Percentiles rank a stretch among this genome's conserved stretches.
Evolutionary conservation across 2,329 filamentous ascomycete genomes (phyloP).

Genomic region (Fragosphaeria purpurea): DNA sequence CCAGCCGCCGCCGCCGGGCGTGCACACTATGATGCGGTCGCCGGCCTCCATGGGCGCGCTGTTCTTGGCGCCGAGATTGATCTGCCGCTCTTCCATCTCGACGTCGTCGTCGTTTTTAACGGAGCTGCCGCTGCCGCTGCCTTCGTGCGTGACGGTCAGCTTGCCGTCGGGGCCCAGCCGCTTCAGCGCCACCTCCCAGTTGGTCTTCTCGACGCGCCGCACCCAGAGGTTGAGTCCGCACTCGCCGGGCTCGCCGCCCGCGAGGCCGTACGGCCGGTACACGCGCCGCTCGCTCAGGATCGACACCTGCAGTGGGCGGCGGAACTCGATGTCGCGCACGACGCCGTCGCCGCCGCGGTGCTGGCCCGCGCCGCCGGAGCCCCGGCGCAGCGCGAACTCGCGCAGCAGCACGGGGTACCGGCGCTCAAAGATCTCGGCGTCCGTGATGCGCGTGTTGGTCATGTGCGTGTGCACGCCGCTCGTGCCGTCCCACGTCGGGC

Average conservation of each 20-base stretch:
- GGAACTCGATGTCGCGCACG: constrained; percentile 70
- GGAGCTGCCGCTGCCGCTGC: constrained; percentile 9
- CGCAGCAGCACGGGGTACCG: constrained; percentile 64
- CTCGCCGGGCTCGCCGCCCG: constrained; percentile 68
- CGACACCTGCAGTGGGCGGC: constrained; percentile 65
- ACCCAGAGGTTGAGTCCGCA: constrained; percentile 86
- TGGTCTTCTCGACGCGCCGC: constrained; percentile 52
- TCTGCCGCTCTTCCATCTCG: constrained; percentile 48
- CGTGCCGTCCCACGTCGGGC: constrained; percentile 61
- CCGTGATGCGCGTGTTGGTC: constrained; percentile 79
- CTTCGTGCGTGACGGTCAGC: constrained; percentile 10
- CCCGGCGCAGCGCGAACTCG: constrained; percentile 55
- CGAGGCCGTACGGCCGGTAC: constrained; percentile 70
- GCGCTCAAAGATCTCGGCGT: constrained; percentile 68
- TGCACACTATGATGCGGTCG: constrained; percentile 67
- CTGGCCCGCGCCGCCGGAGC: constrained; percentile 54
- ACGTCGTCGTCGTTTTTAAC: constrained; percentile 19
- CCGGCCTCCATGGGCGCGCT: constrained; percentile 66
- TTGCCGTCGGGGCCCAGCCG: constrained; percentile 23
- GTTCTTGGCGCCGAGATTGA: constrained; percentile 73
- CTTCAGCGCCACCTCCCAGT: constrained; percentile 35
- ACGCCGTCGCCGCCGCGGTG: constrained; percentile 68
- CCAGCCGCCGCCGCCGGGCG: constrained; percentile 74
- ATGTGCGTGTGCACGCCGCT: constrained; percentile 74
- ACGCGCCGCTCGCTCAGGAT: constrained; percentile 72